phyloP scores from a whole-genome alignment of 352 stramenopile genomes.

The Elongisporangium senticosum region DNA sequence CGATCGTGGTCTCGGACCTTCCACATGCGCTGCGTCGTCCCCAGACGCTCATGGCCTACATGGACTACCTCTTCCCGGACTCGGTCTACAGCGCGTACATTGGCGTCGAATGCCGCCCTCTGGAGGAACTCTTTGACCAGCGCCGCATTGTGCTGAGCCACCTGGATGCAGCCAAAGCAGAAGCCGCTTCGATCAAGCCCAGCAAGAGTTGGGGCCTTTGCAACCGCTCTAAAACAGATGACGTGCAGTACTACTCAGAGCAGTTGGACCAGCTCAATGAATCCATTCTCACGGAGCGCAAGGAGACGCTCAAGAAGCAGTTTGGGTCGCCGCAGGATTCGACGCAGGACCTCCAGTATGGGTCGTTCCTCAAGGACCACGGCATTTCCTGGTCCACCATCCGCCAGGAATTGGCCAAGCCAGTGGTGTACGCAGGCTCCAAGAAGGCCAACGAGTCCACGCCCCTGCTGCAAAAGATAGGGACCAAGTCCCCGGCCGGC shows the following conservation, averaged over 20 bases:
- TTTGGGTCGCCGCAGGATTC: constrained; percentile 9
- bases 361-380: neutral
- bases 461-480: constrained; percentile 9
- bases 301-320: constrained; percentile 2
- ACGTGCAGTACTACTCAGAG: constrained; percentile 56
- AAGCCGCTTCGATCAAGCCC: constrained; percentile 40
- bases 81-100: constrained; percentile 61
- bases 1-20: constrained; percentile 66
- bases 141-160: constrained; percentile 53
- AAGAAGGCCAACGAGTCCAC: neutral
- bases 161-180: constrained; percentile 4
- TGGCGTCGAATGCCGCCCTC: constrained; percentile 51
- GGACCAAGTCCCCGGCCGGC: constrained; percentile 5
- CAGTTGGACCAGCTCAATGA: constrained; percentile 50
- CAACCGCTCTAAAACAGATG: constrained; percentile 3
- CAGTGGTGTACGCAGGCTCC: neutral
- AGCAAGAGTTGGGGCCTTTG: constrained; percentile 36
- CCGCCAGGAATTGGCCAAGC: neutral
- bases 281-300: constrained; percentile 24
- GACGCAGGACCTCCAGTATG: constrained; percentile 9
- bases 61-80: constrained; percentile 64
- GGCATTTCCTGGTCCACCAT: neutral
- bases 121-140: constrained; percentile 49
- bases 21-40: constrained; percentile 50
- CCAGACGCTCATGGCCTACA: constrained; percentile 62